Percentiles rank a stretch among this genome's conserved stretches.
These are phyloP conservation scores for Volutella citrinella DNA, from an alignment of 2,329 filamentous ascomycete genomes.

Conservation along the genomic window DNA sequence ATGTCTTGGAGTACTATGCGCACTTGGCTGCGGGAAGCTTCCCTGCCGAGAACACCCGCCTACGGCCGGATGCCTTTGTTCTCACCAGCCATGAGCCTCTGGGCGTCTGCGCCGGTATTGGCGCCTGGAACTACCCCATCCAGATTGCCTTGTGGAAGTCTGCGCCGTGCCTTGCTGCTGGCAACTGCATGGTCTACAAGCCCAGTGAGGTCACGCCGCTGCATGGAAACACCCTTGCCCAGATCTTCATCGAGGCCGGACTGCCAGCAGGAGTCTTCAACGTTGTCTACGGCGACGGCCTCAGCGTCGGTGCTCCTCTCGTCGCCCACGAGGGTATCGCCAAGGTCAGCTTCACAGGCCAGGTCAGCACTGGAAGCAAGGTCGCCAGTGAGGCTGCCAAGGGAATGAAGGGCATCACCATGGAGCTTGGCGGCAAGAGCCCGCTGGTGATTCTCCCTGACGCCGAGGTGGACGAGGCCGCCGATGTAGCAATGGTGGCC, in stretches of 20 bases:
- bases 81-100: constrained; percentile 80
- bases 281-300: constrained; percentile 76
- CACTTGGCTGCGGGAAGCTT: constrained; percentile 75
- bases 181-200: constrained; percentile 90
- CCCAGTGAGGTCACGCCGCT: constrained; percentile 83
- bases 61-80: constrained; percentile 75
- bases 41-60: constrained; percentile 74
- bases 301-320: constrained; percentile 68
- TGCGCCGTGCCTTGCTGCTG: constrained; percentile 78
- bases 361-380: constrained; percentile 78
- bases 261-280: constrained; percentile 83
- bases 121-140: constrained; percentile 90
- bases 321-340: constrained; percentile 70
- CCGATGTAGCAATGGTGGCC: constrained; percentile 87
- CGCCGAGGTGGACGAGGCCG: constrained; percentile 74
- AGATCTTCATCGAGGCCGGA: constrained; percentile 75
- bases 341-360: constrained; percentile 88
- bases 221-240: constrained; percentile 72
- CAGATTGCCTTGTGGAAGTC: constrained; percentile 92
- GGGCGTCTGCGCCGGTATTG: constrained; percentile 82
- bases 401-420: constrained; percentile 86
- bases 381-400: constrained; percentile 73
- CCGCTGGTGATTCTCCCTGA: constrained; percentile 79
- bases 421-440: constrained; percentile 88
- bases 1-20: constrained; percentile 84